Evolutionary conservation across 1,284 basidiomycete species (phyloP).

Genomic region (Ceratobasidium sp.): DNA sequence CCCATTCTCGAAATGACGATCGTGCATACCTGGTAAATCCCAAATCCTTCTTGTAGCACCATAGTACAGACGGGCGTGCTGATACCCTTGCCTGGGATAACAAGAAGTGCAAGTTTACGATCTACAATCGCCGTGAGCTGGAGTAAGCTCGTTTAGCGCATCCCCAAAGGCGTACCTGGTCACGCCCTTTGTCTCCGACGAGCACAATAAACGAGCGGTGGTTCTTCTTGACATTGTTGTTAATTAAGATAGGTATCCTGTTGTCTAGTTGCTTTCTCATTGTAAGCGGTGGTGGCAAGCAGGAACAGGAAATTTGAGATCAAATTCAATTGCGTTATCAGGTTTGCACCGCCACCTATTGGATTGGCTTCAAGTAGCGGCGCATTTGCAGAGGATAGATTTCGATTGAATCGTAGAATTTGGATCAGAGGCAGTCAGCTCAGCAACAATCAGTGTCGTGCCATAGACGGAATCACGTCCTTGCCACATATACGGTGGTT

Average conservation of each 20-base stretch:
- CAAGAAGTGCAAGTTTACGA: conserved; percentile 96
- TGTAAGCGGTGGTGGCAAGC: conserved; percentile 17
- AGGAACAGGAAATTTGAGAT: conserved; percentile 34
- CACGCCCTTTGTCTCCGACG: conserved; percentile 93
- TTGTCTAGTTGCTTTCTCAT: conserved; percentile 75
- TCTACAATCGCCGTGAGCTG: conserved; percentile 55
- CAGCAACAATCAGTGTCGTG: no score
- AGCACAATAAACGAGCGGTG: conserved; percentile 97
- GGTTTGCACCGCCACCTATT: conserved; percentile 24
- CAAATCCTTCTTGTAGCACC: conserved; percentile 98
- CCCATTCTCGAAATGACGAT: conserved; percentile 46
- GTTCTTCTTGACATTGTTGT: conserved; percentile 91
- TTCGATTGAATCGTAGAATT: no score
- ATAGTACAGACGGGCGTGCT: conserved; percentile 88
- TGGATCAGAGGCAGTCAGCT: no score
- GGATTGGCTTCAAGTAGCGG: no score
- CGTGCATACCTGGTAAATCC: conserved; percentile 84
- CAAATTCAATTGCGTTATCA: conserved; percentile 32
- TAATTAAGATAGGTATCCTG: conserved; percentile 90
- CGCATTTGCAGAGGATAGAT: no score
- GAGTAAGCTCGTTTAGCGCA: neutral
- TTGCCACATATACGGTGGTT: neutral
- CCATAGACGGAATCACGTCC: no score
- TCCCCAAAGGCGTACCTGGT: conserved; percentile 69
- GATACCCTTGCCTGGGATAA: conserved; percentile 90